Base-by-base conservation (phyloP, 768 basidiomycete genomes). In the Pleurotus sapidus region DNA sequence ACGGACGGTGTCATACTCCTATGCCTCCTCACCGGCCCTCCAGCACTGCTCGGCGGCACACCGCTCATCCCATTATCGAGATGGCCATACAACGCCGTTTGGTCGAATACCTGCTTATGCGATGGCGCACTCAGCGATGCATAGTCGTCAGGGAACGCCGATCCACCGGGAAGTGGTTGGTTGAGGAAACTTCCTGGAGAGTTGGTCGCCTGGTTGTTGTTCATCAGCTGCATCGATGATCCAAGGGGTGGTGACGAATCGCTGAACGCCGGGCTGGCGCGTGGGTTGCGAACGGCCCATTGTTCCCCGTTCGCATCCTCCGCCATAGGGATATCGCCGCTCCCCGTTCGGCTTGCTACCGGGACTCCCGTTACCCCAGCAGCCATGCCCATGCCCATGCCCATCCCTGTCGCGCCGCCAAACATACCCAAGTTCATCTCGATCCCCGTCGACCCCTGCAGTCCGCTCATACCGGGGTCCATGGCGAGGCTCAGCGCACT, bases 1-100 rank as follows among this genome's bases (percentile, higher is more conserved):
- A 86, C 60, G 0, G 84, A 84, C 7, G 90, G 89, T 6, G 90
- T 92, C 80, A 88, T 89, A 68, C 88, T 89, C 56, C 89, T 78
- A 65, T 90, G 84, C 46, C 90, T 77, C 51, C 88, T 74, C 46
- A 84, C 77, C 8, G 88, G 86, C 8, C 88, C 87, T n/a, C 75
- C 80, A 55, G 61, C 64, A 4, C 61, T 48, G 15, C 61, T 63
- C 7, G 65, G 60, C 8, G 61, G 61, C 9, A 67, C 61, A 24
- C 61, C 60, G 24, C 61, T 66, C 1, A 63, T 59, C 25, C 61
- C 59, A 17, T 73, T 74, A 43, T 76, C 64, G 62, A 79, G 65
- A 11, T 75, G 67, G 0, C 80, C 75, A 63, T 83, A 87, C 47
- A 87, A 67, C 54, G 74, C 60, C 1, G 70, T 59, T 63, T 86